phyloP scores from a whole-genome alignment of 1,139 yeast genomes.

The Zygosaccharomyces sapae region DNA sequence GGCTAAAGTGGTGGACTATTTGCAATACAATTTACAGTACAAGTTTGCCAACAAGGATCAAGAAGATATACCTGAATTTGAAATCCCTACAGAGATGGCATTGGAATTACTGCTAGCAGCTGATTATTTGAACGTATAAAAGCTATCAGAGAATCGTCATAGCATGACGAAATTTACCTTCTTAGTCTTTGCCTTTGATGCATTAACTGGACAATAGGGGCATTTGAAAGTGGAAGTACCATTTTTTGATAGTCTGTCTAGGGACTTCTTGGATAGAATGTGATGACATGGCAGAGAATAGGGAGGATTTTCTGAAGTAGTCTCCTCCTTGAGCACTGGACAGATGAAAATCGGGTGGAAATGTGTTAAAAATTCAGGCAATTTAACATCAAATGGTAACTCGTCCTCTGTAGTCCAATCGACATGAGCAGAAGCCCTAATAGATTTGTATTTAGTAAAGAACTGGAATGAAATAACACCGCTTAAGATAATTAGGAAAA shows the following conservation, averaged over 20 bases:
- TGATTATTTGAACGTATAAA: slow-evolving; percentile 61
- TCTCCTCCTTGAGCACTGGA: slow-evolving; percentile 85
- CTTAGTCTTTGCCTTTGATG: slow-evolving; percentile 30
- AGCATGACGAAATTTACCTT: slow-evolving; percentile 32
- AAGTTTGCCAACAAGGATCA: slow-evolving; percentile 49
- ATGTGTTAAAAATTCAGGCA: slow-evolving; percentile 47
- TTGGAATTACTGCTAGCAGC: slow-evolving; percentile 88
- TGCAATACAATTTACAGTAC: slow-evolving; percentile 72
- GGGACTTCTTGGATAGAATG: slow-evolving; percentile 52
- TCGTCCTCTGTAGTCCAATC: slow-evolving; percentile 57
- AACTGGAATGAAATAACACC: slow-evolving; percentile 71
- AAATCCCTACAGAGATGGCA: slow-evolving; percentile 91
- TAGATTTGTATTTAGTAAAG: slow-evolving; percentile 58
- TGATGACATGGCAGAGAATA: slow-evolving; percentile 63
- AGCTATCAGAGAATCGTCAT: slow-evolving; percentile 7
- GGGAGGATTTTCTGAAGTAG: slow-evolving; percentile 57
- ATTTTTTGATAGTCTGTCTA: slow-evolving; percentile 41
- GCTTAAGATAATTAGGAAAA: slow-evolving; percentile 62
- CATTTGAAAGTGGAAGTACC: slow-evolving; percentile 50
- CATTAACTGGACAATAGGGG: slow-evolving; percentile 58
- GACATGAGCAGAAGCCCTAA: slow-evolving; percentile 42
- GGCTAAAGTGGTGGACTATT: slow-evolving; percentile 79
- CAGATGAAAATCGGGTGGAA: slow-evolving; percentile 88
- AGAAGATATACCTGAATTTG: slow-evolving; percentile 73
- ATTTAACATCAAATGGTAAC: slow-evolving; percentile 55